phyloP scores from a whole-genome alignment of 169 alveolate species.

The Plasmodium gonderi region DNA sequence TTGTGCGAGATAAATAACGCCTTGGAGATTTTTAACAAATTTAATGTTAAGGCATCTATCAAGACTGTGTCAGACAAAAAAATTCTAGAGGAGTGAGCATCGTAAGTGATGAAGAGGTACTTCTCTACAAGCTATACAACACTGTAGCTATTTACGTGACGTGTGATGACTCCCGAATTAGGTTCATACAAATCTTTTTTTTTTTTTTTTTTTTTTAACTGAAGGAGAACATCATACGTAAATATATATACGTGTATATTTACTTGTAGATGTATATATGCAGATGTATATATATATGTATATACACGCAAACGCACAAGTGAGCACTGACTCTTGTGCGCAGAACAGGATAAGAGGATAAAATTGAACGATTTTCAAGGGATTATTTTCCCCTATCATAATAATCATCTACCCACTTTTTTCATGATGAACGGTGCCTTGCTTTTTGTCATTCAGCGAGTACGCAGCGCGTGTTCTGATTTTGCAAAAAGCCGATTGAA shows the following conservation, averaged over 20 bases:
- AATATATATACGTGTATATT: neutral
- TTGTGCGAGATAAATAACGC: constrained; percentile 67
- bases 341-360: no score
- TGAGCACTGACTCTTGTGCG: neutral
- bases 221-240: neutral
- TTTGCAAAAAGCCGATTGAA: neutral
- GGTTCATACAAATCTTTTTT: neutral
- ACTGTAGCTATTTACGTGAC: neutral
- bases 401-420: neutral
- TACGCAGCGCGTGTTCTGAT: neutral
- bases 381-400: neutral
- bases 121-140: neutral
- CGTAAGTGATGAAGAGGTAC: neutral
- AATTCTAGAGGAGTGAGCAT: neutral
- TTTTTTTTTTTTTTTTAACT: neutral
- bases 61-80: constrained; percentile 17
- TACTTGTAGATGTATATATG: neutral
- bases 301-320: neutral
- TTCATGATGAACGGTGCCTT: neutral
- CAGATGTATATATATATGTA: neutral
- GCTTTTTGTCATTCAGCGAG: neutral
- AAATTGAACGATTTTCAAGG: no score
- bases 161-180: constrained; percentile 11
- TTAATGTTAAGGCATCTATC: constrained; percentile 30
- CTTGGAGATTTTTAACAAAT: constrained; percentile 54